Conservation (phyloP, 2,329 filamentous ascomycete genomes). For the Epichloe baconii region DNA sequence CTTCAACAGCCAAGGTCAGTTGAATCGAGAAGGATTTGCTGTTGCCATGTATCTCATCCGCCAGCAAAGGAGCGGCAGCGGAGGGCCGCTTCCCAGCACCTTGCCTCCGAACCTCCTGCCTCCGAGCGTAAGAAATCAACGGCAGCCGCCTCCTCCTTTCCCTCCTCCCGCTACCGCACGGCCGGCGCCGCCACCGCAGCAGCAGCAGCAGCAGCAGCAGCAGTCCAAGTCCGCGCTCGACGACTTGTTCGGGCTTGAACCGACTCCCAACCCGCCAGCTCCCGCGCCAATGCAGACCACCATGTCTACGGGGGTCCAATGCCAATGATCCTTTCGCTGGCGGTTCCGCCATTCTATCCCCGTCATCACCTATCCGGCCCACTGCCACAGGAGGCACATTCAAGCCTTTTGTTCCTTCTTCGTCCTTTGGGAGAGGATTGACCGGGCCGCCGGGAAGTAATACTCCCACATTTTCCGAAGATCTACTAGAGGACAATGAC, state of each 20-base stretch:
- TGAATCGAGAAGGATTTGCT: constrained; percentile 84
- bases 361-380: constrained; percentile 42
- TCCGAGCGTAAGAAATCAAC: constrained; percentile 63
- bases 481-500: constrained; percentile 83
- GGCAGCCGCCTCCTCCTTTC: constrained; percentile 1
- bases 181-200: constrained; percentile 31
- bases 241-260: constrained; percentile 85
- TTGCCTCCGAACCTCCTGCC: constrained; percentile 74
- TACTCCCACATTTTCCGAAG: constrained; percentile 44
- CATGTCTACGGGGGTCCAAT: constrained; percentile 62
- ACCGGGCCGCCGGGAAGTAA: constrained; percentile 65
- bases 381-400: constrained; percentile 44
- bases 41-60: constrained; percentile 96
- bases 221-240: constrained; percentile 73
- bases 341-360: constrained; percentile 30
- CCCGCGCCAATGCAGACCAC: constrained; percentile 45
- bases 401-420: constrained; percentile 86
- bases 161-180: constrained; percentile 35
- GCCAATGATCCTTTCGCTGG: constrained; percentile 50
- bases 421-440: constrained; percentile 77
- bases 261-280: constrained; percentile 30
- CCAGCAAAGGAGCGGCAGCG: constrained; percentile 64
- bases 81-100: constrained; percentile 53
- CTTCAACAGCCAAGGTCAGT: constrained; percentile 75
- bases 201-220: constrained; percentile 21